Evolutionary conservation across 495 filamentous ascomycete species (phyloP).

Genomic region (Lasiosphaeriaceae sp.): DNA sequence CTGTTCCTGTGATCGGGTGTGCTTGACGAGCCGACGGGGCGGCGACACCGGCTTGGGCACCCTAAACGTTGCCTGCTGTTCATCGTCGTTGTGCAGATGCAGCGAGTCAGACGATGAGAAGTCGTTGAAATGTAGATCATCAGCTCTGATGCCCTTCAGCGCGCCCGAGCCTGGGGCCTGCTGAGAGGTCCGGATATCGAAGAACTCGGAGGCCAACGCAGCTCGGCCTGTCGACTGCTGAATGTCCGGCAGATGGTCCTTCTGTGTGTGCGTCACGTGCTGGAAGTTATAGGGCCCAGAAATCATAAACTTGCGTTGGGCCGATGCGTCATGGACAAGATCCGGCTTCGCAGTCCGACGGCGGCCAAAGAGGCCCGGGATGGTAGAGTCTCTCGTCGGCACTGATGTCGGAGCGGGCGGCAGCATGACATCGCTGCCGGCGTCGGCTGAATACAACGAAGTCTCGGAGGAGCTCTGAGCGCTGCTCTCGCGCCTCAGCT

Average conservation of each 20-base stretch:
- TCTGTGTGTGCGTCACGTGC: constrained; percentile 74
- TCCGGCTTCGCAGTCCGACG: constrained; percentile 34
- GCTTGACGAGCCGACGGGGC: constrained; percentile 33
- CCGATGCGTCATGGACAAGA: constrained; percentile 18
- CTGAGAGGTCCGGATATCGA: constrained; percentile 23
- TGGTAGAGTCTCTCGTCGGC: constrained; percentile 34
- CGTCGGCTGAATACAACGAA: constrained; percentile 38
- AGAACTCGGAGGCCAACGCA: constrained; percentile 20
- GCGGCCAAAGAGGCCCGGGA: constrained; percentile 40
- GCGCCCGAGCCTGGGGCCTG: constrained; percentile 61
- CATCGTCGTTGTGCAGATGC: constrained; percentile 29
- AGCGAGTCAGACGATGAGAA: constrained; percentile 52
- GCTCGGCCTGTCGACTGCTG: constrained; percentile 40
- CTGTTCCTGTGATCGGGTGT: constrained; percentile 45
- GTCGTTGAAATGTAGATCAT: constrained; percentile 61
- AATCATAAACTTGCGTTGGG: constrained; percentile 50
- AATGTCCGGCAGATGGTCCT: constrained; percentile 57
- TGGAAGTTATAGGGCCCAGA: constrained; percentile 87
- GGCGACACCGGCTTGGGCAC: constrained; percentile 20
- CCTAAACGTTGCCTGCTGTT: constrained; percentile 8
- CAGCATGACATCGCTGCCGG: constrained; percentile 20
- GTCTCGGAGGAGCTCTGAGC: constrained; percentile 35
- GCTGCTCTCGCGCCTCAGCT: constrained; percentile 39
- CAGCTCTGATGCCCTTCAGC: constrained; percentile 58
- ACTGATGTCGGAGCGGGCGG: constrained; percentile 16